Conservation (phyloP, 768 basidiomycete species). For the Kwoniella sp. region DNA sequence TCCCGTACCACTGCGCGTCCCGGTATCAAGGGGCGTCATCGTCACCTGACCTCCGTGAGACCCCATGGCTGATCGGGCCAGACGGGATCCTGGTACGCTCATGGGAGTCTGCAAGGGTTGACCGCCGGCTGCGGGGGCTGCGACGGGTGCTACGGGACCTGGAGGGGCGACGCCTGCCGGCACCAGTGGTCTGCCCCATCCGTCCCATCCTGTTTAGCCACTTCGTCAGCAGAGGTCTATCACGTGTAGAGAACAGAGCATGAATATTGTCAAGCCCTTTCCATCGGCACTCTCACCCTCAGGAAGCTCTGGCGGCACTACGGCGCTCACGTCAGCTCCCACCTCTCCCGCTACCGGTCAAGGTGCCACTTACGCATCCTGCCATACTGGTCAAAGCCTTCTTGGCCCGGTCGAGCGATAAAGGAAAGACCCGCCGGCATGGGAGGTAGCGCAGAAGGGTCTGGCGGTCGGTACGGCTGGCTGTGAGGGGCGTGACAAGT, state of each 20-base stretch:
- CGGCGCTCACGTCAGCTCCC: neutral
- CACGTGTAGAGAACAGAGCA: neutral
- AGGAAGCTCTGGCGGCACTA: slow-evolving; percentile 41
- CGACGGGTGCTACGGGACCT: neutral
- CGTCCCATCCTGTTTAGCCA: slow-evolving; percentile 35
- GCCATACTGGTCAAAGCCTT: slow-evolving; percentile 45
- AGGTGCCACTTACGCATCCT: slow-evolving; percentile 35
- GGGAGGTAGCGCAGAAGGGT: slow-evolving; percentile 36
- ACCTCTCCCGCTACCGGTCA: neutral
- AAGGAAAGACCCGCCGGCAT: slow-evolving; percentile 45
- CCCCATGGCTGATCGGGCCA: too few species aligned
- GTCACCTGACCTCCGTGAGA: too few species aligned
- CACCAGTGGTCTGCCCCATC: slow-evolving; percentile 43
- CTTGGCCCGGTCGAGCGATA: slow-evolving; percentile 45
- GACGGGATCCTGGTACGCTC: too few species aligned
- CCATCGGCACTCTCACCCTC: too few species aligned
- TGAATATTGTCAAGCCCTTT: too few species aligned
- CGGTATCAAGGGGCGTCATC: too few species aligned
- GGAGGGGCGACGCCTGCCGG: slow-evolving; percentile 1
- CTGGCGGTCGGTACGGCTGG: slow-evolving; percentile 45
- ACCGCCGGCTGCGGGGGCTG: neutral
- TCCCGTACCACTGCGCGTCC: slow-evolving; percentile 14
- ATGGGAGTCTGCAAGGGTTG: neutral
- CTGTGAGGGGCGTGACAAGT: slow-evolving; percentile 8
- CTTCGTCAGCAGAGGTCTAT: neutral